These are phyloP conservation scores for Dipteronia dyeriana DNA, from an alignment of 345 rosid species.

Conservation along the genomic window DNA sequence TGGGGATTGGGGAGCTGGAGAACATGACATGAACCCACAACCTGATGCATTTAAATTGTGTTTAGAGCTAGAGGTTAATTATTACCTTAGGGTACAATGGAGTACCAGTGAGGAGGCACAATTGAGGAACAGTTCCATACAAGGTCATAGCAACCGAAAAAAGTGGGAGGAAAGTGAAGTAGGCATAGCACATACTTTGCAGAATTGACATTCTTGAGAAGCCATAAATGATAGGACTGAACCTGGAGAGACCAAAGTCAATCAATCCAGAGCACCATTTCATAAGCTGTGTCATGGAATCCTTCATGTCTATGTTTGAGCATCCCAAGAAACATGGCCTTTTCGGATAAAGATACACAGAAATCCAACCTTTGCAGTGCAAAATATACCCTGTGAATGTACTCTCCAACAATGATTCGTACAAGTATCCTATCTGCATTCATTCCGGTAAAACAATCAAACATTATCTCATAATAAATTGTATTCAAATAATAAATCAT, in stretches of 20 bases:
- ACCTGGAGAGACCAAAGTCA: constrained; percentile 22
- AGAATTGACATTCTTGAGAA: constrained; percentile 22
- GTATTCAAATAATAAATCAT: too few relatives aligned
- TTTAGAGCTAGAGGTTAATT: not conserved
- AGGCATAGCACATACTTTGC: constrained; percentile 30
- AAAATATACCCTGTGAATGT: constrained; percentile 28
- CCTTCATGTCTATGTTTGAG: constrained; percentile 25
- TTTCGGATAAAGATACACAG: constrained; percentile 22
- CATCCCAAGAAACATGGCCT: constrained; percentile 30
- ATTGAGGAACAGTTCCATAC: constrained; percentile 28
- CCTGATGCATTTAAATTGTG: not conserved
- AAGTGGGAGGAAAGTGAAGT: constrained; percentile 17
- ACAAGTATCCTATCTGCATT: constrained; percentile 28
- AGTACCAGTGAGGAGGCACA: constrained; percentile 24
- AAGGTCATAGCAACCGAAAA: constrained; percentile 22
- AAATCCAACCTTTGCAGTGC: constrained; percentile 34
- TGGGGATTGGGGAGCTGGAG: too few relatives aligned
- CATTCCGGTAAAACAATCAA: not conserved
- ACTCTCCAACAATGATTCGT: constrained; percentile 25
- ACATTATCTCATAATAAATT: not conserved
- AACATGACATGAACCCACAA: too few relatives aligned
- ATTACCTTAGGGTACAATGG: constrained; percentile 28
- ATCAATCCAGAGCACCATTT: constrained; percentile 25
- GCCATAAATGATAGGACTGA: constrained; percentile 28
- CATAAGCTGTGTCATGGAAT: constrained; percentile 20